These are phyloP conservation scores for Boletus insuetus DNA, from an alignment of 768 basidiomycete species.

Conservation along the genomic window DNA sequence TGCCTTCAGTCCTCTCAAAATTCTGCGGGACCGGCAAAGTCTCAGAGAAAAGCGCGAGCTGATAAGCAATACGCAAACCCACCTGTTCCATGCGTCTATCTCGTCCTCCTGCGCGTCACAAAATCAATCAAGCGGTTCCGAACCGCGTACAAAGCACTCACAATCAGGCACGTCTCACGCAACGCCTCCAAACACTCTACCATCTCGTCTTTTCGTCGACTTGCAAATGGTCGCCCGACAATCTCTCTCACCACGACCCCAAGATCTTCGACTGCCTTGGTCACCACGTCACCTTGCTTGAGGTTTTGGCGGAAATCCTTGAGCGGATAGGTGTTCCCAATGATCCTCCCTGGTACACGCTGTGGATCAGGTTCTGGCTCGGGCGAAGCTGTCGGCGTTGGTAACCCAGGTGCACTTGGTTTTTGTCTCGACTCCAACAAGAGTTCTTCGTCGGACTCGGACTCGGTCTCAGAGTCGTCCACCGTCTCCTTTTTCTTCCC, in stretches of 20 bases:
- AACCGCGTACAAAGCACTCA: slow-evolving; percentile 28
- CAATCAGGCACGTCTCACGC: slow-evolving; percentile 64
- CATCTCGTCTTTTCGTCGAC: slow-evolving; percentile 64
- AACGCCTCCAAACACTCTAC: slow-evolving; percentile 68
- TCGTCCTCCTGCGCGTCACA: slow-evolving; percentile 65
- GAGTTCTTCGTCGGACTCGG: slow-evolving; percentile 38
- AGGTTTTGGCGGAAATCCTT: slow-evolving; percentile 74
- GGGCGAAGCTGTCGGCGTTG: slow-evolving; percentile 54
- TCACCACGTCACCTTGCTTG: slow-evolving; percentile 72
- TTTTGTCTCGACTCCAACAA: slow-evolving; percentile 15
- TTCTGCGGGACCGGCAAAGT: slow-evolving; percentile 39
- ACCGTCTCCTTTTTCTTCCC: slow-evolving; percentile 15
- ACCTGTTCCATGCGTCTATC: slow-evolving; percentile 80
- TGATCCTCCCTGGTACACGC: slow-evolving; percentile 66
- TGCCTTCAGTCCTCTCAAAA: slow-evolving; percentile 55
- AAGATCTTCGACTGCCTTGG: slow-evolving; percentile 83
- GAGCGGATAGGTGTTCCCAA: slow-evolving; percentile 71
- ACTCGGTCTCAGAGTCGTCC: slow-evolving; percentile 56
- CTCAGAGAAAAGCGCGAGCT: neutral
- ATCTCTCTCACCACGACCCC: slow-evolving; percentile 69
- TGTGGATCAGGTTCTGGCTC: slow-evolving; percentile 46
- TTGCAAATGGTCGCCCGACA: slow-evolving; percentile 67
- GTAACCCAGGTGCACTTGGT: slow-evolving; percentile 30
- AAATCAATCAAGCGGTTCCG: neutral
- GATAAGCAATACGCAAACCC: slow-evolving; percentile 21